Evolutionary conservation across 306 rosid species (phyloP).

Genomic region (Quercus aquifolioides): DNA sequence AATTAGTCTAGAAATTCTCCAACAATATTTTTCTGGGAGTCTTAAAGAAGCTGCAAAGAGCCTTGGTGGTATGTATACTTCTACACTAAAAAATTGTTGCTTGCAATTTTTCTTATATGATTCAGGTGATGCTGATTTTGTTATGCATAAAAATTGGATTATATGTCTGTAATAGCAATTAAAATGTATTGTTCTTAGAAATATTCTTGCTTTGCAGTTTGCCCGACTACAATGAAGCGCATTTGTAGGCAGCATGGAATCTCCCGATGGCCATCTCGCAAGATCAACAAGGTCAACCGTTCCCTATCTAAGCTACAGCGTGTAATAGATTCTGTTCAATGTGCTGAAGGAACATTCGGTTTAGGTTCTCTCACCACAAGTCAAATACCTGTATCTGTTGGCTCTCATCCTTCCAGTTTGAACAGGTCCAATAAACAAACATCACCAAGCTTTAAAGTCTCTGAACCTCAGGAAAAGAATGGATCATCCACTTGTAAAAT

Average conservation of each 20-base stretch:
- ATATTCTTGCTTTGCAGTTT: slow-evolving; percentile 53
- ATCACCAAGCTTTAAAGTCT: slow-evolving; percentile 27
- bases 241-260: slow-evolving; percentile 92
- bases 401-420: slow-evolving; percentile 43
- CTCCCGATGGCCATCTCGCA: slow-evolving; percentile 94
- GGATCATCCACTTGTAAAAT: slow-evolving; percentile 37
- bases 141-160: background rate
- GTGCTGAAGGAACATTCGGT: slow-evolving; percentile 72
- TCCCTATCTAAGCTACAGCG: slow-evolving; percentile 75
- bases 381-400: slow-evolving; percentile 46
- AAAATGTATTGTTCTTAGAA: slow-evolving; percentile 10
- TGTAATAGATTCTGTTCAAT: slow-evolving; percentile 84
- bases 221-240: slow-evolving; percentile 96
- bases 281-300: slow-evolving; percentile 80
- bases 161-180: background rate
- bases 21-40: slow-evolving; percentile 78
- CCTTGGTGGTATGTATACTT: slow-evolving; percentile 84
- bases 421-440: slow-evolving; percentile 43
- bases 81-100: background rate
- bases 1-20: slow-evolving; percentile 77
- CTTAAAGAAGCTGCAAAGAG: slow-evolving; percentile 96
- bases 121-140: slow-evolving; percentile 11
- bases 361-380: slow-evolving; percentile 49
- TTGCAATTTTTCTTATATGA: background rate
- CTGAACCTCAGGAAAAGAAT: slow-evolving; percentile 41